phyloP scores from a whole-genome alignment of 257 asterid species.

The Leptodermis oblonga region DNA sequence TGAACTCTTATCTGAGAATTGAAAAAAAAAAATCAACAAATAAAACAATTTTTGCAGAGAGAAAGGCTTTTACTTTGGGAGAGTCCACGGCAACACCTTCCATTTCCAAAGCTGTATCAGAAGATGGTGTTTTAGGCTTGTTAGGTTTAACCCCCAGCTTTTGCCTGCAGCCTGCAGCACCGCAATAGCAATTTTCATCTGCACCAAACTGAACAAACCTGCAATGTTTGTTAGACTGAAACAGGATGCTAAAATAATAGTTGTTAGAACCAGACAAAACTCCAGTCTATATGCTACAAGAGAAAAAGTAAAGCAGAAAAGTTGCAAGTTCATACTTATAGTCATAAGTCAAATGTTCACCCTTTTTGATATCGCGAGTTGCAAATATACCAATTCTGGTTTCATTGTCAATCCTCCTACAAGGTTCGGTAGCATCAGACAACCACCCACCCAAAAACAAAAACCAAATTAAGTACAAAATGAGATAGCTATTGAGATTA shows the following conservation, averaged over 20 bases:
- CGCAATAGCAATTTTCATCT: constrained; percentile 95
- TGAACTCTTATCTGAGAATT: background rate
- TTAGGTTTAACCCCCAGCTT: constrained; percentile 83
- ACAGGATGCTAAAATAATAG: constrained; percentile 15
- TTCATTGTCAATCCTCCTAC: constrained; percentile 92
- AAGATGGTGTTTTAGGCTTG: constrained; percentile 57
- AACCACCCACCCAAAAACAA: constrained; percentile 33
- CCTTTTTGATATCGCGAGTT: constrained; percentile 70
- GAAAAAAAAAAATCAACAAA: no score
- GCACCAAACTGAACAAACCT: constrained; percentile 99
- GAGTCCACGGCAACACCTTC: constrained; percentile 55
- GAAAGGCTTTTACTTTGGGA: constrained; percentile 45
- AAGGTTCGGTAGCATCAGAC: constrained; percentile 22
- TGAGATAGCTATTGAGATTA: constrained; percentile 37
- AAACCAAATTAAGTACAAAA: constrained; percentile 13
- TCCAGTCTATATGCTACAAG: constrained; percentile 12
- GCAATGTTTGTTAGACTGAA: constrained; percentile 55
- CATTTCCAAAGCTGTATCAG: constrained; percentile 73
- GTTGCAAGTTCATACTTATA: constrained; percentile 64
- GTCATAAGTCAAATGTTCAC: constrained; percentile 92
- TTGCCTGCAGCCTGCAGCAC: constrained; percentile 74
- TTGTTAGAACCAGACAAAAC: constrained; percentile 11
- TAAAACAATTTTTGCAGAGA: constrained; percentile 72
- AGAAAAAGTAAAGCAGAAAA: constrained; percentile 9
- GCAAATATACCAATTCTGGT: constrained; percentile 97